Conservation (phyloP, 1,284 basidiomycete species). For the Pseudozyma pruni region DNA sequence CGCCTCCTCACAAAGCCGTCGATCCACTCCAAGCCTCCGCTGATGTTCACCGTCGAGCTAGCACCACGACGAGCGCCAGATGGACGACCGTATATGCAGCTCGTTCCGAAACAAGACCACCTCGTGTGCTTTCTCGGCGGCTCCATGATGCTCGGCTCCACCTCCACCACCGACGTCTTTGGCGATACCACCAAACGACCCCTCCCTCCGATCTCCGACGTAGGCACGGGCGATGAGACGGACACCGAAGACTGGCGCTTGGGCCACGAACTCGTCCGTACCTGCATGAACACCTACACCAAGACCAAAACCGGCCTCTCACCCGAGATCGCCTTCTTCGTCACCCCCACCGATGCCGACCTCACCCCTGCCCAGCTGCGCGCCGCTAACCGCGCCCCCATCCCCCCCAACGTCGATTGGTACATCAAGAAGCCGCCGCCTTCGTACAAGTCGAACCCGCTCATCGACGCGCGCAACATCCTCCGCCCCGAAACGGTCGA, state of each 20-base stretch:
- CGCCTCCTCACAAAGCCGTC: conserved; percentile 75
- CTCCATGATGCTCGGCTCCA: conserved; percentile 86
- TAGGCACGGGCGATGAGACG: conserved; percentile 73
- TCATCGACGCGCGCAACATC: conserved; percentile 88
- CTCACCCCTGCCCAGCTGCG: conserved; percentile 22
- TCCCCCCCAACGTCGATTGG: conserved; percentile 56
- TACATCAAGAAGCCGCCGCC: conserved; percentile 60
- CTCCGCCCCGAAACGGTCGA: conserved; percentile 90
- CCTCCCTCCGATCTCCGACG: conserved; percentile 62
- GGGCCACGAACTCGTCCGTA: conserved; percentile 83
- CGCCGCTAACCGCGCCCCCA: conserved; percentile 18
- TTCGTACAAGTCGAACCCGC: conserved; percentile 68
- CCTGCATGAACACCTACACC: conserved; percentile 86
- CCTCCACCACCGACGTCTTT: conserved; percentile 27
- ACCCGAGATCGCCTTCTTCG: conserved; percentile 68
- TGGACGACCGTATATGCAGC: conserved; percentile 42
- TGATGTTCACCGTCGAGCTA: conserved; percentile 86
- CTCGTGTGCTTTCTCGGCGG: conserved; percentile 94
- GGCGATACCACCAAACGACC: conserved; percentile 23
- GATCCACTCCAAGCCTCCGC: conserved; percentile 60
- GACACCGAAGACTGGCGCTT: conserved; percentile 80
- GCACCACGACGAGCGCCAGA: conserved; percentile 13
- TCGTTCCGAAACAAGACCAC: conserved; percentile 90
- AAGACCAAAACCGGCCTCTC: conserved; percentile 77
- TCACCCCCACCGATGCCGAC: conserved; percentile 33